These are phyloP conservation scores for Rhizophora mangle DNA, from an alignment of 345 rosid species.

Conservation along the genomic window DNA sequence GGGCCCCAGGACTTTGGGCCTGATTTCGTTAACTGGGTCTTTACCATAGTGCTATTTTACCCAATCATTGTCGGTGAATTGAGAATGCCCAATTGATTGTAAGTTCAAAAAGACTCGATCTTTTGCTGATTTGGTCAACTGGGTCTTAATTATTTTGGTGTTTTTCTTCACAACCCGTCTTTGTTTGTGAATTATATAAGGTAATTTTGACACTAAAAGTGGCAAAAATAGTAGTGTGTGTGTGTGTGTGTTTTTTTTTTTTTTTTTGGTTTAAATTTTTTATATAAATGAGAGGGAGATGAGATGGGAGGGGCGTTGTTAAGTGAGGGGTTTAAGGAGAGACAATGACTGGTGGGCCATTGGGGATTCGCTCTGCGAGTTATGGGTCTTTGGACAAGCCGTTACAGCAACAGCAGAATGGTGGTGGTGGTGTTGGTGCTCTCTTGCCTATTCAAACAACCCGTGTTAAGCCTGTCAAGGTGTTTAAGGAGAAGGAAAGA, in stretches of 20 bases:
- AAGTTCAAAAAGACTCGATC: background rate
- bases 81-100: background rate
- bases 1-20: conserved; percentile 18
- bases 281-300: background rate
- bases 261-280: too few relatives aligned
- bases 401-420: conserved; percentile 32
- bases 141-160: background rate
- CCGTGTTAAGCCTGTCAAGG: conserved; percentile 66
- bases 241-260: background rate
- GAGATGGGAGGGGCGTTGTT: conserved; percentile 19
- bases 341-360: conserved; percentile 61
- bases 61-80: background rate
- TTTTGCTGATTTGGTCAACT: conserved; percentile 12
- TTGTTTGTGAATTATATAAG: background rate
- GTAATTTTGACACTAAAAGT: background rate
- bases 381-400: conserved; percentile 81
- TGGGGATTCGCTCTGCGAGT: conserved; percentile 85
- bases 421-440: conserved; percentile 16
- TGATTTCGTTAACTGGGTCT: conserved; percentile 14
- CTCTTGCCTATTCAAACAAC: conserved; percentile 24
- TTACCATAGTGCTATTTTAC: background rate
- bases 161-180: background rate
- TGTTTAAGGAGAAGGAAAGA: conserved; percentile 81
- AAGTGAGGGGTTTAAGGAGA: conserved; percentile 19
- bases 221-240: background rate